phyloP scores from a whole-genome alignment of 1,284 basidiomycete species.

The Puccinia coronata region DNA sequence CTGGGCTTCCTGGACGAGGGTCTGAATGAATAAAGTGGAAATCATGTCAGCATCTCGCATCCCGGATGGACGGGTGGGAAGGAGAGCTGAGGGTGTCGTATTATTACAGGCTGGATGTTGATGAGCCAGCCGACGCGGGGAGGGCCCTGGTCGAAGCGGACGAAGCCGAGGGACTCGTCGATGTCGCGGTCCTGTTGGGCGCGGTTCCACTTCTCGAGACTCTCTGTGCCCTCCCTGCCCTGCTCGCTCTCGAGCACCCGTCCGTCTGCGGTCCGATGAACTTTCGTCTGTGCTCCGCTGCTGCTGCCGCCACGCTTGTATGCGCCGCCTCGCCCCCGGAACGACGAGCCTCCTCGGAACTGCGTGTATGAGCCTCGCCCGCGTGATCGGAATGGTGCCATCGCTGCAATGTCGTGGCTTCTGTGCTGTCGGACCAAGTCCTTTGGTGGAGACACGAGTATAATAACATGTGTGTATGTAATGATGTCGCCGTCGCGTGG shows the following conservation, averaged over 20 bases:
- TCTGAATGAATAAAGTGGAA: too few relatives aligned
- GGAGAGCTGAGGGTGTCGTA: too few relatives aligned
- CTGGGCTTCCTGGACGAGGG: slow-evolving; percentile 76
- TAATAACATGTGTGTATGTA: too few relatives aligned
- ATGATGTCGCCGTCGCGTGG: too few relatives aligned
- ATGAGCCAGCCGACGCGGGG: slow-evolving; percentile 87
- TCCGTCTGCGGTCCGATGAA: slow-evolving; percentile 35
- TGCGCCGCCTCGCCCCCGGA: too few relatives aligned
- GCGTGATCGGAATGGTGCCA: slow-evolving; percentile 26
- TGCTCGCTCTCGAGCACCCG: slow-evolving; percentile 53
- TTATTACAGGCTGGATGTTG: slow-evolving; percentile 96
- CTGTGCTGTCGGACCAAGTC: too few relatives aligned
- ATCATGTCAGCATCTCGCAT: too few relatives aligned
- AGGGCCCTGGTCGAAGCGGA: slow-evolving; percentile 65
- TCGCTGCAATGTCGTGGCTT: too few relatives aligned
- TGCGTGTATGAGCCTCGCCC: slow-evolving; percentile 39
- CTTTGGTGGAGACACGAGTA: too few relatives aligned
- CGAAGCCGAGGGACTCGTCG: slow-evolving; percentile 90
- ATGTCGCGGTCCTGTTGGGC: slow-evolving; percentile 70
- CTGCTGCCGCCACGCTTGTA: not conserved
- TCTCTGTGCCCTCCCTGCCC: slow-evolving; percentile 52
- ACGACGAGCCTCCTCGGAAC: too few relatives aligned
- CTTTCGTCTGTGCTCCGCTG: not conserved
- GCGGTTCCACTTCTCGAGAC: slow-evolving; percentile 57
- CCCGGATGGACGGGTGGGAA: too few relatives aligned